Evolutionary conservation across 1,139 yeast genomes (phyloP).

Genomic region (Kurtzmaniella natalensis): DNA sequence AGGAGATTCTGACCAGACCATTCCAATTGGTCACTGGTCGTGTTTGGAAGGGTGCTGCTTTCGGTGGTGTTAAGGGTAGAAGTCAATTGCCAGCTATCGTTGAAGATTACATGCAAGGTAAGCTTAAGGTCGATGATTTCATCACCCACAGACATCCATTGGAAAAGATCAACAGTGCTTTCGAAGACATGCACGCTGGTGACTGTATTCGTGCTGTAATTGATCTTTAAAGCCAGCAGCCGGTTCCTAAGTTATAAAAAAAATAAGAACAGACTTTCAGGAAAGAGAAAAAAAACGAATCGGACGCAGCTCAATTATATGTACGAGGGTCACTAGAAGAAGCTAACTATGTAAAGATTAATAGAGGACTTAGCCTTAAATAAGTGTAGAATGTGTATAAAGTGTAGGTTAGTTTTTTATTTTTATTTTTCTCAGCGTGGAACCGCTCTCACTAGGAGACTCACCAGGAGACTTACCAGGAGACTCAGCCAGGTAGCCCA

Average conservation of each 20-base stretch:
- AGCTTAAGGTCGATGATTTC: conserved; percentile 88
- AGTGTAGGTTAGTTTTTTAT: too few species aligned
- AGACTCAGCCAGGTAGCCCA: too few species aligned
- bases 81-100: conserved; percentile 90
- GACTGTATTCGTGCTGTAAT: conserved; percentile 91
- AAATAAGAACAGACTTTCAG: too few species aligned
- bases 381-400: too few species aligned
- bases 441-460: too few species aligned
- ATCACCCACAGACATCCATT: conserved; percentile 86
- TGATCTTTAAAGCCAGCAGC: conserved; percentile 27
- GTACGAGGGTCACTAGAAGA: too few species aligned
- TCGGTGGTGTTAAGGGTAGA: conserved; percentile 98
- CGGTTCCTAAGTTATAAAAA: conserved; percentile 4
- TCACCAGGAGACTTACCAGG: too few species aligned
- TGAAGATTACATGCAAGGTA: conserved; percentile 77
- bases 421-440: too few species aligned
- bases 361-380: too few species aligned
- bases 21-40: conserved; percentile 99
- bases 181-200: conserved; percentile 93
- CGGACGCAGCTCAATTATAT: too few species aligned
- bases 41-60: conserved; percentile 98
- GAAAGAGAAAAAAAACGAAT: too few species aligned
- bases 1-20: conserved; percentile 94
- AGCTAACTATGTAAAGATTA: too few species aligned
- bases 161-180: conserved; percentile 77